Evolutionary conservation across 257 asterid genomes (phyloP).

Genomic region (Solanum tarapatanum): DNA sequence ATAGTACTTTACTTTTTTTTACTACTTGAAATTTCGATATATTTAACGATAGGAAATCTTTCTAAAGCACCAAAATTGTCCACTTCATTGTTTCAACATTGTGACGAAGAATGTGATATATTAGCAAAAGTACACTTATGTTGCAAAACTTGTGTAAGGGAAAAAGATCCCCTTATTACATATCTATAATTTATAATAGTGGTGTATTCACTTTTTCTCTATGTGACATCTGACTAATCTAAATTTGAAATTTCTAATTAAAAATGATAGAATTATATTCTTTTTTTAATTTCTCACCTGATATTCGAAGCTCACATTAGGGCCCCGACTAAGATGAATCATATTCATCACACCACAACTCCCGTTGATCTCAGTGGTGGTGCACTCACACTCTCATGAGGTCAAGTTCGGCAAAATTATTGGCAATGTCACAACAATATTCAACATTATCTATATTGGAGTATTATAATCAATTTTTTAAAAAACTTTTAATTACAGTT

Average conservation of each 20-base stretch:
- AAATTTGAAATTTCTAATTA: no score
- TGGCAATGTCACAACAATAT: background rate
- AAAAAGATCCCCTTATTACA: no score
- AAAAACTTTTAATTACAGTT: background rate
- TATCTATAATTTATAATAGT: no score
- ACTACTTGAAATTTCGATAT: no score
- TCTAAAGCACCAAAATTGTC: background rate
- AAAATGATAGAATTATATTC: no score
- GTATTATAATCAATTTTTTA: background rate
- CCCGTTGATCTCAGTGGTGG: background rate
- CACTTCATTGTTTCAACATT: background rate
- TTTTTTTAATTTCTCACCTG: no score
- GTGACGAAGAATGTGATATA: background rate
- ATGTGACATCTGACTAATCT: rapidly evolving
- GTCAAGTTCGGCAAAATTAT: background rate
- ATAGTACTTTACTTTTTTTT: background rate
- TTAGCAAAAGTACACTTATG: background rate
- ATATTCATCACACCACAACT: background rate
- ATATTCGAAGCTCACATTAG: no score
- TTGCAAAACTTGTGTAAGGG: background rate
- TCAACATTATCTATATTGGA: background rate
- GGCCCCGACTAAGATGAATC: background rate
- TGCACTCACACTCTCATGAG: background rate
- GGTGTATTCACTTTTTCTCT: background rate
- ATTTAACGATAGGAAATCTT: no score